Evolutionary conservation across 176 grass and related monocot species (phyloP).

Genomic region (Tillandsia fasciculata): DNA sequence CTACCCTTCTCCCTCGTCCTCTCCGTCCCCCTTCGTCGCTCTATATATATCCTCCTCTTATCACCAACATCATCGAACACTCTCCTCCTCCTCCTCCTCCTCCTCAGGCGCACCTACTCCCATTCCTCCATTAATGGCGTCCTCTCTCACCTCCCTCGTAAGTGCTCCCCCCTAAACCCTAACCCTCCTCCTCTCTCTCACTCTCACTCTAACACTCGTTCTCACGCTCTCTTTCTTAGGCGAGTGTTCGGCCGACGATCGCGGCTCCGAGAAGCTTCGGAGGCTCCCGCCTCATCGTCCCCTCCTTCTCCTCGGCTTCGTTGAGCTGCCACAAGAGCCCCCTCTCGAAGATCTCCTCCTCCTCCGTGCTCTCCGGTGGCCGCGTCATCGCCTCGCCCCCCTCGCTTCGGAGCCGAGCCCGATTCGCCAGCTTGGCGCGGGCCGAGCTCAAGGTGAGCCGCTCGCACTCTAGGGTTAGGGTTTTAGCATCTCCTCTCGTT

Average conservation of each 20-base stretch:
- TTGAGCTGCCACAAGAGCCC: conserved; percentile 8
- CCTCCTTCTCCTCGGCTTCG: conserved; percentile 8
- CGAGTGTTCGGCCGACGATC: conserved; percentile 26
- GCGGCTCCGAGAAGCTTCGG: conserved; percentile 5
- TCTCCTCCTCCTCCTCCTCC: not conserved
- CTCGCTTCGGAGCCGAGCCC: conserved; percentile 9
- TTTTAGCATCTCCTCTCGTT: not conserved
- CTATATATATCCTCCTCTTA: not conserved
- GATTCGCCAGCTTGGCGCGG: conserved; percentile 45
- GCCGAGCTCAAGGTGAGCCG: conserved; percentile 43
- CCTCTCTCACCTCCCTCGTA: conserved; percentile 6
- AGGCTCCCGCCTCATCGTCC: conserved; percentile 15
- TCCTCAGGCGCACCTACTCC: not conserved
- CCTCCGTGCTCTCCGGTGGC: conserved; percentile 20
- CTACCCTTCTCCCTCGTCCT: no score
- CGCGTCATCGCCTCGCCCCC: not conserved
- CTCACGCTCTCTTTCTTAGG: conserved; percentile 31
- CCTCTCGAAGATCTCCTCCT: conserved; percentile 3
- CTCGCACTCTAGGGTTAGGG: not conserved
- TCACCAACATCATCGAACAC: not conserved
- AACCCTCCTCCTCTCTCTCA: not conserved
- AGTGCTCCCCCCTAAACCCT: not conserved
- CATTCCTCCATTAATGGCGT: conserved; percentile 8
- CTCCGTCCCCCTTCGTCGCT: no score
- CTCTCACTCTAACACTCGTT: not conserved